Base-by-base conservation (phyloP, 2,329 filamentous ascomycete genomes). In the Monosporascus sp. region DNA sequence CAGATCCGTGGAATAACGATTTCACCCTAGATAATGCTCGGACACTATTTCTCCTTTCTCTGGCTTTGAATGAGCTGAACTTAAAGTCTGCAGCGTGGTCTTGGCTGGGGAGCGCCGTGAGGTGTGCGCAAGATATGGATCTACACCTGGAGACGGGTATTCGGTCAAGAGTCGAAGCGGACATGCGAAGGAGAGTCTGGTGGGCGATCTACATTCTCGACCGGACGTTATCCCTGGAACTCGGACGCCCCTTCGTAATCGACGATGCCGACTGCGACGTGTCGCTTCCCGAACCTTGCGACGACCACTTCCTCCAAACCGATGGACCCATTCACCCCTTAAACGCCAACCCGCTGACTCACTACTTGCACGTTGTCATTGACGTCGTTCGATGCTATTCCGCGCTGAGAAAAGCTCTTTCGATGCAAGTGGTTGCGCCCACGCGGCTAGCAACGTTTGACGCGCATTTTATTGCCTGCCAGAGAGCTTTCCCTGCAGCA, bases 181-280 rank as follows among this genome's bases (percentile, higher is more conserved):
- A 97, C 70, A 91, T 93, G 84, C 84, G 92, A 52, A 84, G 89
- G 56, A 81, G 92, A 52, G 83, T 94, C 2, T 99, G 93, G 93
- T 99, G 94, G 91, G 85, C 89, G 16, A 83, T 96, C 53, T 97
- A 97, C 71, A 84, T 91, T 45, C 85, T 92, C 74, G 94, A 99
- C 72, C 84, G 91, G 57, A 80, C 89, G 26, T 74, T 95, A 49
- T 86, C 91, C 0, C 76, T 96, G 14, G 92, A 96, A 66, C 78
- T 91, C 37, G 89, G 90, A 8, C 85, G 88, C 49, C 91, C 93
- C 0, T 82, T 89, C 52, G 72, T 92, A 59, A 96, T 97, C 65
- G 81, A 92, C 65, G 93, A 97, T 63, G 80, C 84, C 35, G 93
- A 97, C 69, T 96, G 91, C 74, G 90, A 97, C 60, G 86, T 92